Evolutionary conservation across 2,329 filamentous ascomycete genomes (phyloP).

Genomic region (Dendryphion nanum): DNA sequence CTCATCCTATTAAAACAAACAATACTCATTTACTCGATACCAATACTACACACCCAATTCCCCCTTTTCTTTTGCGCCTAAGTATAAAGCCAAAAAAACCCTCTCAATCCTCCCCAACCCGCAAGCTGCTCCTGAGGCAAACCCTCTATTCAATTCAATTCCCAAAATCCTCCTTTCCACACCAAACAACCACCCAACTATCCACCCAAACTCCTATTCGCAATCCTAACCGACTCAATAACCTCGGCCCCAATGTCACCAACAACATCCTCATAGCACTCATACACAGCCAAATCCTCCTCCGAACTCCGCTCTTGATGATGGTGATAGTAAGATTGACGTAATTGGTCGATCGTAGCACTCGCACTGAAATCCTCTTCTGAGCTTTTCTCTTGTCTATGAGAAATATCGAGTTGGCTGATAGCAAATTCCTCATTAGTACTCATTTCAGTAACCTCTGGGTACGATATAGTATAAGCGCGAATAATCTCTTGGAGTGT

Average conservation of each 20-base stretch:
- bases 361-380: no score
- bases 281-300: not conserved
- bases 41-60: no score
- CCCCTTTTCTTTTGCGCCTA: no score
- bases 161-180: not conserved
- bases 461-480: conserved; percentile 15
- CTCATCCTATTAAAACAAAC: no score
- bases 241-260: conserved; percentile 8
- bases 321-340: no score
- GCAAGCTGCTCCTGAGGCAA: no score
- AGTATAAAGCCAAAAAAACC: no score
- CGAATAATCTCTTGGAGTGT: conserved; percentile 18
- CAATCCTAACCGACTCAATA: conserved; percentile 11
- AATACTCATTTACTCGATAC: no score
- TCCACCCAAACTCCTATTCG: conserved; percentile 16
- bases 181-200: no score
- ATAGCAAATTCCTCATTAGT: not conserved
- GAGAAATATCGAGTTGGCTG: not conserved
- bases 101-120: no score
- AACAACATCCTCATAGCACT: not conserved
- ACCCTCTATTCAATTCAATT: not conserved
- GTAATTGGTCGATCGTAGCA: no score
- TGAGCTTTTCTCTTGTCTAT: no score
- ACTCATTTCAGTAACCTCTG: conserved; percentile 3
- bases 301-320: not conserved